Base-by-base conservation (phyloP, 768 basidiomycete genomes). In the Macrolepiota fuliginosa region DNA sequence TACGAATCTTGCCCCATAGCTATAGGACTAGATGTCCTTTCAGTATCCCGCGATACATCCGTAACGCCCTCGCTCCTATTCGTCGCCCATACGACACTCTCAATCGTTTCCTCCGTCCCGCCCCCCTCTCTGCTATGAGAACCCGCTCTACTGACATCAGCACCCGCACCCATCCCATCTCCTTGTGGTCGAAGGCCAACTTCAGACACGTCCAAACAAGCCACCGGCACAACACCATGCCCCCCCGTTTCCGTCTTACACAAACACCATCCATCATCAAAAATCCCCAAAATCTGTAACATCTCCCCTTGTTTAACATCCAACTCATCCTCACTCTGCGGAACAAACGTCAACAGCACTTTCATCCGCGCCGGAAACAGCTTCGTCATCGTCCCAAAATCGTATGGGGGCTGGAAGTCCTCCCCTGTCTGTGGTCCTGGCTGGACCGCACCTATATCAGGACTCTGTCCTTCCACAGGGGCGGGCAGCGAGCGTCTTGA, bases 251-350 rank as follows among this genome's bases (percentile, higher is more conserved):
- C 46, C 11, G 42, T 47, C 24, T n/a, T 46, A 49, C 56, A 57
- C 56, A 57, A 36, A 47, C 56, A 57, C 56, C 46, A 57, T 6
- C 56, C 56, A 57, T 57, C 56, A 57, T 57, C 56, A 36, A 46
- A 57, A n/a, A 57, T 17, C 32, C 46, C 56, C 24, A 46, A 9
- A 35, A 57, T 46, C 9, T 47, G 27, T 29, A 57, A 22, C 46
- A 22, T 35, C 5, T 57, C 56, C 29, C 56, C 46, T 4, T 49
- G 46, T 5, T 46, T 35, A n/a, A 57, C 45, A 13, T 32, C 17
- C 19, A 57, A 13, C 19, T 57, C 46, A 29, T 57, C 56, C 10
- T 3, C 2, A 13, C 45, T 12, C 32, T 25, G 35, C 27, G 46
- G 45, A 3, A 5, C 32, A 11, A 57, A 57, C 17, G 56, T 36